phyloP scores from a whole-genome alignment of 148 eudicot species.

The Silene uniflora region DNA sequence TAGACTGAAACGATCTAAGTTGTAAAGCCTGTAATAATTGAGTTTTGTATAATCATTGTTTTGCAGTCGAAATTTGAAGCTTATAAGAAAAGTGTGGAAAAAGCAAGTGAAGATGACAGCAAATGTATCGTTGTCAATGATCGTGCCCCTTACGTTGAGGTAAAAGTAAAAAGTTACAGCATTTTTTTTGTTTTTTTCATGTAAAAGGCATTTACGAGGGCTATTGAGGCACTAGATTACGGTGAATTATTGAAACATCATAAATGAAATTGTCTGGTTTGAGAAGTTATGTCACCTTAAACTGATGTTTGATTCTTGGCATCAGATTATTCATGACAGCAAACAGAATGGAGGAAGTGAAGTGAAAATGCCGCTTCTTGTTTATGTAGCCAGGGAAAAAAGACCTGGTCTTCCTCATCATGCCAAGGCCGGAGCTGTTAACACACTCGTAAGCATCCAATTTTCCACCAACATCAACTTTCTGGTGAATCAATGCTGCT shows the following conservation, averaged over 20 bases:
- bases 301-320: not conserved
- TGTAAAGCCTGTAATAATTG: too few species aligned
- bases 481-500: too few species aligned
- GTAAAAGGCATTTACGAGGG: not conserved
- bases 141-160: constrained; percentile 31
- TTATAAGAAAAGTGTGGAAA: constrained; percentile 18
- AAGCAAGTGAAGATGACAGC: constrained; percentile 23
- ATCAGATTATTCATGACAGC: constrained; percentile 28
- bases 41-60: not conserved
- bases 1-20: too few species aligned
- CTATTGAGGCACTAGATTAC: too few species aligned
- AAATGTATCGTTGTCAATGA: constrained; percentile 35
- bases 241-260: too few species aligned
- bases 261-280: too few species aligned
- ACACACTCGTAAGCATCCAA: constrained; percentile 41
- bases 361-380: constrained; percentile 49
- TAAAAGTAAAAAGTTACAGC: not conserved
- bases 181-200: not conserved
- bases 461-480: not conserved
- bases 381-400: constrained; percentile 57
- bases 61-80: constrained; percentile 33
- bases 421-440: constrained; percentile 68
- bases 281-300: too few species aligned
- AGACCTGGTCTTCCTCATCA: constrained; percentile 57
- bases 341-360: constrained; percentile 16